phyloP scores from a whole-genome alignment of 1,139 yeast genomes.

The Chernovozyma aurita region DNA sequence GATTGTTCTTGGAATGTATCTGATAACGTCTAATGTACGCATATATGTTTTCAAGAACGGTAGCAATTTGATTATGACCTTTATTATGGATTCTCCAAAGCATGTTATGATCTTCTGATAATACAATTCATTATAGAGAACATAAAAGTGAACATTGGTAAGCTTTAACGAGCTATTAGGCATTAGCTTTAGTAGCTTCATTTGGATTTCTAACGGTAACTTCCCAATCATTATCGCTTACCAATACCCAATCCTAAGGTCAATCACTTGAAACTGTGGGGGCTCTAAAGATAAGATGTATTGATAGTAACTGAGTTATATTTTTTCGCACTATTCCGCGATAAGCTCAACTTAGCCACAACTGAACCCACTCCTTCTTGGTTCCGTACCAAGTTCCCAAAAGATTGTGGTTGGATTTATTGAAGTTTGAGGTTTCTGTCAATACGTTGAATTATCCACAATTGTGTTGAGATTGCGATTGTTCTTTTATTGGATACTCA shows the following conservation, averaged over 20 bases:
- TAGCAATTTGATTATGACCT: conserved; percentile 25
- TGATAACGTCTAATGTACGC: conserved; percentile 45
- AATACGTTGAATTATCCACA: too few species aligned
- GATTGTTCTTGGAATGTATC: conserved; percentile 13
- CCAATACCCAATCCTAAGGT: too few species aligned
- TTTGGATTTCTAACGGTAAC: conserved; percentile 51
- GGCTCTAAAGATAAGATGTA: too few species aligned
- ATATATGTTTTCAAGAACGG: conserved; percentile 44
- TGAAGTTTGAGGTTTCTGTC: too few species aligned
- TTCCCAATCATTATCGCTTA: conserved; percentile 19
- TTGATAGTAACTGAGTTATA: too few species aligned
- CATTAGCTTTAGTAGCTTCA: conserved; percentile 32
- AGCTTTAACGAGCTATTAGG: conserved; percentile 41
- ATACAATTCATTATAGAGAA: conserved; percentile 48
- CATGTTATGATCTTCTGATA: conserved; percentile 37
- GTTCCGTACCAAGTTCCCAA: too few species aligned
- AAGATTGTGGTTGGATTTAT: too few species aligned
- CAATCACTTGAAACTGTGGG: neutral
- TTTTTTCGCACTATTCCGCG: too few species aligned
- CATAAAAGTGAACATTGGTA: conserved; percentile 39
- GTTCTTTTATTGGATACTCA: too few species aligned
- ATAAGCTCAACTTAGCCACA: too few species aligned
- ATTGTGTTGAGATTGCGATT: too few species aligned
- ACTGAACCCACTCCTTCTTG: too few species aligned
- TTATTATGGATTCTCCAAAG: conserved; percentile 38